Evolutionary conservation across 1,139 yeast genomes (phyloP), one percentile per base, ranked within the genome.

Genomic region (Zhuliangozyma parablackwelliae): DNA sequence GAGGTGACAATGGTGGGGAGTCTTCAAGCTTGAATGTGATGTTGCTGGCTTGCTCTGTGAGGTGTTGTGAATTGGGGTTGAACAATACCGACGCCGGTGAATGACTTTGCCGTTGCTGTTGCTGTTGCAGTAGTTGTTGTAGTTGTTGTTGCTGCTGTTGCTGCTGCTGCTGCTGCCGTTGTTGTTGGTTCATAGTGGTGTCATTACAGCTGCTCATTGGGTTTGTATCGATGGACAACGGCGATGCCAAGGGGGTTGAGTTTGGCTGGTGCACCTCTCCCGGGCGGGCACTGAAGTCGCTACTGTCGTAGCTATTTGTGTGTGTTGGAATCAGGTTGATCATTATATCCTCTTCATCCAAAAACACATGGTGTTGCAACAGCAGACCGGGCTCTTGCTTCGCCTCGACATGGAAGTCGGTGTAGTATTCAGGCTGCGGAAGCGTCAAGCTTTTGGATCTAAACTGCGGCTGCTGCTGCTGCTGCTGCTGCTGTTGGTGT

Each of bases 221-320:
- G 21, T 30, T 28, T 6, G 39, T 31, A 21, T 37, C 41, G 12
- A 37, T 28, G 5, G 43, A 37, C 20, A 38, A 35, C 9, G 43
- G 43, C 10, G 44, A 38, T 9, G 37, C 42, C 26, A 42, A 38
- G 2, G 43, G 41, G 10, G 42, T 30, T 5, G 37, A 25, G 10
- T 21, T 28, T 5, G 21, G n/a, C 20, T 26, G 32, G 28, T 36
- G 11, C 21, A 8, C 24, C 34, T 28, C 26, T 32, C 11, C 28
- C 4, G 16, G 16, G 4, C 16, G 16, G 16, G 16, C 16, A 16
- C 16, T 16, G 32, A 28, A 33, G 42, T 13, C 27, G 41, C 20
- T 27, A 29, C 27, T 26, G 42, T 28, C 30, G 30, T 12, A 21
- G 33, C 20, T 36, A 36, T 10, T 25, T 29, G n/a, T 23, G 36